Conservation (phyloP, 257 asterid species). For the Primulina eburnea region DNA sequence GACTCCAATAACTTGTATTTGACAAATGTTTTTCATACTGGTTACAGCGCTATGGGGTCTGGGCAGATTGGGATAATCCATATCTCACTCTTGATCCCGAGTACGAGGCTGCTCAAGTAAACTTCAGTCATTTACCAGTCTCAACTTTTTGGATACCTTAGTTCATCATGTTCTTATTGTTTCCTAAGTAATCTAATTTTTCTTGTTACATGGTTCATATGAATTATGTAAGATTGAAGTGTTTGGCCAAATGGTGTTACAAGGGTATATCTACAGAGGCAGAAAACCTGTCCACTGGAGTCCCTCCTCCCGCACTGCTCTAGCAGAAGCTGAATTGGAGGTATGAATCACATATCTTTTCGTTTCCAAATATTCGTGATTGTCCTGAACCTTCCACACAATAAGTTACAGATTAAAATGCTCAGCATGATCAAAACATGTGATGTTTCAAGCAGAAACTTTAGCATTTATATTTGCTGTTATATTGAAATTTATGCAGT, state of each 20-base stretch:
- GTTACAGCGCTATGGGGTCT: slow-evolving; percentile 80
- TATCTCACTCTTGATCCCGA: slow-evolving; percentile 99
- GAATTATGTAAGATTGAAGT: slow-evolving; percentile 74
- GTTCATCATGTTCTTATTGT: slow-evolving; percentile 20
- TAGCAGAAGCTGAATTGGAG: slow-evolving; percentile 99
- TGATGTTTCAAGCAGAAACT: slow-evolving; percentile 14
- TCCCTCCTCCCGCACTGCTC: slow-evolving; percentile 97
- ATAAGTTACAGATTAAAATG: neutral
- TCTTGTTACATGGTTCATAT: slow-evolving; percentile 19
- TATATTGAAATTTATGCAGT: slow-evolving; percentile 51
- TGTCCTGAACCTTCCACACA: slow-evolving; percentile 12
- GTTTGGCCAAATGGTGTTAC: slow-evolving; percentile 86
- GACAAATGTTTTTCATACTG: slow-evolving; percentile 25
- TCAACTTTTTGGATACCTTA: slow-evolving; percentile 3
- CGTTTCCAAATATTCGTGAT: slow-evolving; percentile 20
- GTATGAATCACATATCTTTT: slow-evolving; percentile 35
- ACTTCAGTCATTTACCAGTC: slow-evolving; percentile 1
- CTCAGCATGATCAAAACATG: slow-evolving; percentile 2
- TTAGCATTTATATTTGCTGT: slow-evolving; percentile 20
- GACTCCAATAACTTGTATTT: slow-evolving; percentile 9
- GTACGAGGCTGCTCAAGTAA: slow-evolving; percentile 99
- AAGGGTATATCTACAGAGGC: slow-evolving; percentile 91
- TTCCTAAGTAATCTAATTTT: slow-evolving; percentile 23
- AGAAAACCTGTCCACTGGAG: slow-evolving; percentile 99
- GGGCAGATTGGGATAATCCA: slow-evolving; percentile 98